These are phyloP conservation scores for Ophiostoma montium DNA, from an alignment of 2,329 filamentous ascomycete genomes.

Conservation along the genomic window DNA sequence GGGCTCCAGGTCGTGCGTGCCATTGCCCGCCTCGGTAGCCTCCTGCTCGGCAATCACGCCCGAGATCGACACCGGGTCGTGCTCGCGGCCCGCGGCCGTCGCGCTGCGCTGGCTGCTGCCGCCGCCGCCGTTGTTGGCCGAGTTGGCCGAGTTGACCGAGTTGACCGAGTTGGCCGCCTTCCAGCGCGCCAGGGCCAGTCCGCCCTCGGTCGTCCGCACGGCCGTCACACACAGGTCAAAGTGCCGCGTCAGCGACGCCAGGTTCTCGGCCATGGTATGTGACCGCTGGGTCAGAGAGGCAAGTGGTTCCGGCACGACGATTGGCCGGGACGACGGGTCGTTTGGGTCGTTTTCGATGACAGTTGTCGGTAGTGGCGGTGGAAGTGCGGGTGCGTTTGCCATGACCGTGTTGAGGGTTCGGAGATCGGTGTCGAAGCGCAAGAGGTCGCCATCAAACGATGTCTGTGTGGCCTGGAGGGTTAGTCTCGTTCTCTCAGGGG, in stretches of 20 bases:
- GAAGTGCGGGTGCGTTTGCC: constrained; percentile 24
- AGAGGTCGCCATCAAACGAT: constrained; percentile 63
- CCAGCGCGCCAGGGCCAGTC: constrained; percentile 51
- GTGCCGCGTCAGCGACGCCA: constrained; percentile 70
- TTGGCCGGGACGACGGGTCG: constrained; percentile 18
- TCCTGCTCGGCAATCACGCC: constrained; percentile 46
- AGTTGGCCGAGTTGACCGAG: too few relatives aligned
- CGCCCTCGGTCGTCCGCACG: constrained; percentile 77
- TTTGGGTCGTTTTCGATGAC: neutral
- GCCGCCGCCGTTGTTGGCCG: neutral
- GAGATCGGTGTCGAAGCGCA: constrained; percentile 62
- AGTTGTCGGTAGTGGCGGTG: constrained; percentile 11
- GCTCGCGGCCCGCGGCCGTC: constrained; percentile 10
- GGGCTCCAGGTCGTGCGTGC: constrained; percentile 37
- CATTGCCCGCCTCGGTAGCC: neutral
- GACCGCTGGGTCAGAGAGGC: constrained; percentile 57
- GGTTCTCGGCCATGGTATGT: constrained; percentile 64
- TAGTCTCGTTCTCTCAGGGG: neutral
- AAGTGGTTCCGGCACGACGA: constrained; percentile 32
- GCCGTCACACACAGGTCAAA: constrained; percentile 90
- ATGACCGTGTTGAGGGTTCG: constrained; percentile 47
- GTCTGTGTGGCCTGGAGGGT: constrained; percentile 37
- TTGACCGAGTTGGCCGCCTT: constrained; percentile 44
- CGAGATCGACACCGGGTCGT: constrained; percentile 44
- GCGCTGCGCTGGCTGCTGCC: constrained; percentile 36